A percentile compares a stretch with the other conserved stretches of the same genome.
Evolutionary conservation across 176 grass and related monocot species (phyloP).

Genomic region (Chrysopogon serrulatus): DNA sequence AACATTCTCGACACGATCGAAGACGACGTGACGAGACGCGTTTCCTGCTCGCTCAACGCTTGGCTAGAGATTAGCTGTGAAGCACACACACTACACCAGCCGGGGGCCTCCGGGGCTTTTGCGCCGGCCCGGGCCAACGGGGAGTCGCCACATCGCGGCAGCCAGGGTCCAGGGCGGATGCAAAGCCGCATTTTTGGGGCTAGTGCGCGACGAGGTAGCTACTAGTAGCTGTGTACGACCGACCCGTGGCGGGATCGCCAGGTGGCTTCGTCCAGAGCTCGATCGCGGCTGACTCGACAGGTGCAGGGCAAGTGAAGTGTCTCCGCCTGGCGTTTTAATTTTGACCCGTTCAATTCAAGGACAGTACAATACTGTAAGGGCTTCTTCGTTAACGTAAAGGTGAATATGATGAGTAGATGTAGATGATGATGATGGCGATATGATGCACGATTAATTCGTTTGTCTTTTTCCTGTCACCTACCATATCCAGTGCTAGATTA

Average conservation of each 20-base stretch:
- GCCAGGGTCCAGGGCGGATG: not conserved
- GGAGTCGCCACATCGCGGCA: slow-evolving; percentile 22
- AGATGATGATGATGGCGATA: slow-evolving; percentile 25
- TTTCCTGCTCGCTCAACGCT: slow-evolving; percentile 33
- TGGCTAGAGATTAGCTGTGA: slow-evolving; percentile 72
- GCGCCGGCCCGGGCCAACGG: slow-evolving; percentile 2
- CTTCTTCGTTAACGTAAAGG: not conserved
- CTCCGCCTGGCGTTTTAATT: not conserved
- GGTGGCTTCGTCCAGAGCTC: not conserved
- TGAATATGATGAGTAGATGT: not conserved
- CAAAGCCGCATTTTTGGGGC: slow-evolving; percentile 26
- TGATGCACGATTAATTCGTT: slow-evolving; percentile 6
- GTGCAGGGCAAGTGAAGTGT: not conserved
- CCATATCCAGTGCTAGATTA: slow-evolving; percentile 20
- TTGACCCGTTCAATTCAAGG: slow-evolving; percentile 34
- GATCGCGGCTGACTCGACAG: not conserved
- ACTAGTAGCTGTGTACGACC: slow-evolving; percentile 1
- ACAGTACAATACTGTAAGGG: slow-evolving; percentile 17
- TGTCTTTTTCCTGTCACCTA: slow-evolving; percentile 24
- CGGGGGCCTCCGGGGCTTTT: slow-evolving; percentile 4
- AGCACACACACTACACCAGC: slow-evolving; percentile 31
- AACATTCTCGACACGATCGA: not conserved
- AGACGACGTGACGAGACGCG: slow-evolving; percentile 15
- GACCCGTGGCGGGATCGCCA: not conserved
- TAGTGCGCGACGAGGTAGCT: slow-evolving; percentile 50